Percentiles rank a stretch among this genome's conserved stretches.
Conservation (phyloP, 495 filamentous ascomycete genomes). For the Choiromyces venosus region DNA sequence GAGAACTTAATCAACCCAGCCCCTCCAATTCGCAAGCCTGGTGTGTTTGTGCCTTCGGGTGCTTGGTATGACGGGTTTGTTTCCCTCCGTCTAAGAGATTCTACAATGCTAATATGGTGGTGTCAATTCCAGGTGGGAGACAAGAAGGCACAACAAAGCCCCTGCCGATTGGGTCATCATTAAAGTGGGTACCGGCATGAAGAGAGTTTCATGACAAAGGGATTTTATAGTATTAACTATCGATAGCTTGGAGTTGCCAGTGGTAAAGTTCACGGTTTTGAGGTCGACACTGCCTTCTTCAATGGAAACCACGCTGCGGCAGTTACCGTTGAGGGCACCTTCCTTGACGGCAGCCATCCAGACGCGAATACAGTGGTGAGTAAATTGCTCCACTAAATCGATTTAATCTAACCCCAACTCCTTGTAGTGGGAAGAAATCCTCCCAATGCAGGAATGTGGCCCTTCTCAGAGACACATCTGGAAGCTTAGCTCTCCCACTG, state of each 20-base stretch:
- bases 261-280: constrained; percentile 69
- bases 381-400: neutral
- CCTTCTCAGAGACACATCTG: constrained; percentile 72
- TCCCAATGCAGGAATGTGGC: constrained; percentile 65
- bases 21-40: constrained; percentile 67
- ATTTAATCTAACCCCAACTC: neutral
- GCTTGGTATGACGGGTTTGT: constrained; percentile 79
- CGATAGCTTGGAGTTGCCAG: constrained; percentile 64
- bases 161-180: constrained; percentile 82
- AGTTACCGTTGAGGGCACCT: constrained; percentile 74
- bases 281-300: constrained; percentile 84
- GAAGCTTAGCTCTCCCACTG: constrained; percentile 57
- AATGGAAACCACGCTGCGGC: constrained; percentile 80
- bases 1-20: constrained; percentile 71
- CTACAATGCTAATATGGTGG: neutral
- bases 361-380: constrained; percentile 23
- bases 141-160: constrained; percentile 72
- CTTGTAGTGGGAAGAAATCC: constrained; percentile 64
- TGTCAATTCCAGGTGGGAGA: constrained; percentile 60
- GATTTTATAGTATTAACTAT: constrained; percentile 3
- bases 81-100: constrained; percentile 4
- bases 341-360: constrained; percentile 46
- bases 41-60: constrained; percentile 76
- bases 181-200: constrained; percentile 36
- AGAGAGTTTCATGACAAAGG: neutral